phyloP scores from a whole-genome alignment of 179 eudicot genomes.

The Actinidia polygama region DNA sequence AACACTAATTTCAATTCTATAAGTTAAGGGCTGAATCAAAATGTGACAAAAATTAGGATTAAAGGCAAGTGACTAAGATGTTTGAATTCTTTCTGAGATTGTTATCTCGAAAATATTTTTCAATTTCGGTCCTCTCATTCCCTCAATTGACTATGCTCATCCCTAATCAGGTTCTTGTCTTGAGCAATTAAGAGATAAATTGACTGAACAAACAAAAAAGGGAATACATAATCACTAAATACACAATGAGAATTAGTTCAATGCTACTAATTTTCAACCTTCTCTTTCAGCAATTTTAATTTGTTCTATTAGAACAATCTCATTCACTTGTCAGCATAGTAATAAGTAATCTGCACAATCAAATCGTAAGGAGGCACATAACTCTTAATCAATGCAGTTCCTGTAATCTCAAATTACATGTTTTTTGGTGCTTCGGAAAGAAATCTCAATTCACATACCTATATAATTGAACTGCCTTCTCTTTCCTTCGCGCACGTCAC shows the following conservation, averaged over 20 bases:
- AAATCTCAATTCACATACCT: too few species aligned
- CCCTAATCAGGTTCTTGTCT: neutral
- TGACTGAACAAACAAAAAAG: neutral
- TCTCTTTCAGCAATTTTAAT: neutral
- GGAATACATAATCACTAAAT: neutral
- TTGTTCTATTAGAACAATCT: neutral
- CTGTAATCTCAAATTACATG: neutral
- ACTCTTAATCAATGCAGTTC: neutral
- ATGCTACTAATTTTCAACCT: too few species aligned
- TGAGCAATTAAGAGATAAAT: neutral
- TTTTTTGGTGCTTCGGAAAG: too few species aligned
- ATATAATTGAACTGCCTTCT: conserved; percentile 81
- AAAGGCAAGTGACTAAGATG: too few species aligned
- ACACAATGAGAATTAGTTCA: neutral
- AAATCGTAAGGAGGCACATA: neutral
- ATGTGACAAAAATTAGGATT: too few species aligned
- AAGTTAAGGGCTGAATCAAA: too few species aligned
- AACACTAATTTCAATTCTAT: too few species aligned
- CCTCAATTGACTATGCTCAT: neutral
- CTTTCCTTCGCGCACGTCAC: conserved; percentile 89
- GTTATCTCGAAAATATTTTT: neutral
- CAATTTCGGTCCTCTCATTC: neutral
- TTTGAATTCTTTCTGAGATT: neutral
- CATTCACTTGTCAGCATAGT: neutral
- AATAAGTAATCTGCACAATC: neutral